phyloP scores from a whole-genome alignment of 495 filamentous ascomycete genomes.

The Terfezia claveryi region DNA sequence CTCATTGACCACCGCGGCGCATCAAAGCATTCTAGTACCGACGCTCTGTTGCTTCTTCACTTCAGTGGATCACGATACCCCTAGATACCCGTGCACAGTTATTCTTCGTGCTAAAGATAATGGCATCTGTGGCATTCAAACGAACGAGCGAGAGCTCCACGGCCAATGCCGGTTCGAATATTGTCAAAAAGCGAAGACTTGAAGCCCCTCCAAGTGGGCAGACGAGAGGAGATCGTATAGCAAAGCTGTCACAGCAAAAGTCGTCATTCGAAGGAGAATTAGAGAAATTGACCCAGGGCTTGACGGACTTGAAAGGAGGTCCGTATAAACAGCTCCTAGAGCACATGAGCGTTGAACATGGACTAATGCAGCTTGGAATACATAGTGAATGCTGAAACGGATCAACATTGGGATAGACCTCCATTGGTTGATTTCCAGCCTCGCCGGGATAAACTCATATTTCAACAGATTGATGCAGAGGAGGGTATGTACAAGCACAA shows the following conservation, averaged over 20 bases:
- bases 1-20: too few species aligned
- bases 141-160: too few species aligned
- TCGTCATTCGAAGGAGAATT: conserved; percentile 80
- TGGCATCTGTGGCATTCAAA: too few species aligned
- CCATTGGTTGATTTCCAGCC: conserved; percentile 48
- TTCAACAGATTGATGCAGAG: conserved; percentile 90
- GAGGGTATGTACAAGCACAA: conserved; percentile 61
- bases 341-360: not conserved
- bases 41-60: too few species aligned
- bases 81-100: too few species aligned
- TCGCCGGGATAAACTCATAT: conserved; percentile 48
- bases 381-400: conserved; percentile 63
- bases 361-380: conserved; percentile 3
- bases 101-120: too few species aligned
- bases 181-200: conserved; percentile 40
- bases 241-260: conserved; percentile 40
- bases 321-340: not conserved
- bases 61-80: too few species aligned
- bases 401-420: conserved; percentile 84
- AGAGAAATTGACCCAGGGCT: conserved; percentile 85
- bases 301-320: conserved; percentile 46
- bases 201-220: conserved; percentile 28
- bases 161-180: too few species aligned
- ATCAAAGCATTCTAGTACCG: too few species aligned
- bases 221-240: conserved; percentile 29